Conservation (phyloP, 2,329 filamentous ascomycete species). For the Alternaria panax region DNA sequence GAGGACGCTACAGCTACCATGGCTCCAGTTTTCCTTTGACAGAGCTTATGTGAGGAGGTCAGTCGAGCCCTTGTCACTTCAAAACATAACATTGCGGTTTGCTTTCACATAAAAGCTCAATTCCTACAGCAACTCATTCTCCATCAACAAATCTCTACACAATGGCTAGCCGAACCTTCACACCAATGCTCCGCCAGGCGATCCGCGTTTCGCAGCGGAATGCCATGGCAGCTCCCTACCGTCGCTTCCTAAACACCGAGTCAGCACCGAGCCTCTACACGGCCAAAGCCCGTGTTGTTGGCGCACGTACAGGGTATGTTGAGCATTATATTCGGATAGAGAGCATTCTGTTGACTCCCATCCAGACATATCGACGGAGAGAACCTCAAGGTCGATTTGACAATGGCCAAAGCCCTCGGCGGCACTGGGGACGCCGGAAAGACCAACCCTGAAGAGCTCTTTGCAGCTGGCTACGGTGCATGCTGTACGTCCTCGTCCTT, state of each 20-base stretch:
- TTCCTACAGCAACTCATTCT: not conserved
- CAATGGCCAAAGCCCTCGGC: conserved; percentile 55
- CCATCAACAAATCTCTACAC: not conserved
- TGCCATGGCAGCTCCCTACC: conserved; percentile 2
- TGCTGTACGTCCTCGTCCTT: conserved; percentile 44
- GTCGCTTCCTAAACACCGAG: conserved; percentile 51
- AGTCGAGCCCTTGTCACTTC: not conserved
- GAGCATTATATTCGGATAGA: not conserved
- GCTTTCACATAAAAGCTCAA: not conserved
- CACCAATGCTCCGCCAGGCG: conserved; percentile 21
- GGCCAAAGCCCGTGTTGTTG: conserved; percentile 49
- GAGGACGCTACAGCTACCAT: conserved; percentile 9
- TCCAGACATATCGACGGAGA: conserved; percentile 44
- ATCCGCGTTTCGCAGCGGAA: conserved; percentile 19
- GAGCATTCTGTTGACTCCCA: not conserved
- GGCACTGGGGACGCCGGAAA: conserved; percentile 53
- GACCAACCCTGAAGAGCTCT: conserved; percentile 57
- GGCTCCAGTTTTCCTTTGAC: not conserved
- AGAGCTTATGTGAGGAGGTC: not conserved
- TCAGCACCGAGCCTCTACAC: conserved; percentile 52
- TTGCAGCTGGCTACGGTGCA: conserved; percentile 58
- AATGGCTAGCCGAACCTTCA: conserved; percentile 26
- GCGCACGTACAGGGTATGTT: conserved; percentile 47
- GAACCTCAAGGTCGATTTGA: conserved; percentile 49
- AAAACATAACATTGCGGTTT: not conserved